Evolutionary conservation across 2,329 filamentous ascomycete species (phyloP).

Genomic region (Calonectria hawksworthii): DNA sequence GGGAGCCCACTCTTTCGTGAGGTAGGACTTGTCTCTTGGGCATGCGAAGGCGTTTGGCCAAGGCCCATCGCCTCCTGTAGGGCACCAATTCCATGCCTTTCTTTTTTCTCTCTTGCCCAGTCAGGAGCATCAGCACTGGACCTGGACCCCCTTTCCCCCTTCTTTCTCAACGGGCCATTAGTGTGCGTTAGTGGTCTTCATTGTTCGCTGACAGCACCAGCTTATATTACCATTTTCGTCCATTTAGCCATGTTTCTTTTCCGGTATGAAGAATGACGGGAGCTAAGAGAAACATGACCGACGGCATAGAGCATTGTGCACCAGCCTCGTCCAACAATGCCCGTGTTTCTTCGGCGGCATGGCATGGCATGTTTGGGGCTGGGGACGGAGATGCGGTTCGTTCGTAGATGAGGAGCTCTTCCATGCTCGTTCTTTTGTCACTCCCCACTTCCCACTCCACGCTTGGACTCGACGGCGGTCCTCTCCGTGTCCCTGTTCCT

Average conservation of each 20-base stretch:
- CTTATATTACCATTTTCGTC: neutral
- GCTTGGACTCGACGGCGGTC: neutral
- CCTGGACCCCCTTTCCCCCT: neutral
- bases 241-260: neutral
- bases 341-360: neutral
- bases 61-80: neutral
- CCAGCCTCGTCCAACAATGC: neutral
- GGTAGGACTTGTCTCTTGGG: slow-evolving; percentile 5
- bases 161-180: slow-evolving; percentile 9
- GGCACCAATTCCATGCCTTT: neutral
- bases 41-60: slow-evolving; percentile 14
- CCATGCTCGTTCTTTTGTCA: neutral
- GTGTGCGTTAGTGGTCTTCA: neutral
- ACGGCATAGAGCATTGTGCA: neutral
- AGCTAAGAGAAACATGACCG: neutral
- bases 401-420: neutral
- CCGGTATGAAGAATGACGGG: neutral
- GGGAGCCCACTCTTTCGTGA: slow-evolving; percentile 9
- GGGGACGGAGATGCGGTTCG: neutral
- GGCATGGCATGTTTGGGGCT: neutral
- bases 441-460: neutral
- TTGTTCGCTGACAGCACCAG: neutral
- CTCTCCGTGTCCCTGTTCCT: slow-evolving; percentile 3
- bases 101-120: neutral
- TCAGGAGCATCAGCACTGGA: neutral